Conservation (phyloP, 176 grass and related monocot species). For the Canna indica region DNA sequence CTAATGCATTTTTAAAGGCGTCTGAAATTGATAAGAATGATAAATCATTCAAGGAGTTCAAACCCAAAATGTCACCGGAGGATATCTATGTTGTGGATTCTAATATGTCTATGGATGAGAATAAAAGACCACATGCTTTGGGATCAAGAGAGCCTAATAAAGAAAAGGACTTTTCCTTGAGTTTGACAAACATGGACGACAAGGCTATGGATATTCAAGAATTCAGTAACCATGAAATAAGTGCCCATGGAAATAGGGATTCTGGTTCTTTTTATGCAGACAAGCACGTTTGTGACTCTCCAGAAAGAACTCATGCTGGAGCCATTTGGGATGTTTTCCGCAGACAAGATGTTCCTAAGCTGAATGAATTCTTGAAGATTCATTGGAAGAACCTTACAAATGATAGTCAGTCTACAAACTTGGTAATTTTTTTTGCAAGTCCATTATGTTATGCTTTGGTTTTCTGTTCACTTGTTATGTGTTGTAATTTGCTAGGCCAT, state of each 20-base stretch:
- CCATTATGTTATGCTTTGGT: not conserved
- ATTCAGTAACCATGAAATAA: conserved; percentile 14
- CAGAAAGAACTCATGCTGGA: conserved; percentile 32
- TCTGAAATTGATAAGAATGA: conserved; percentile 24
- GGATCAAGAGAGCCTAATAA: not conserved
- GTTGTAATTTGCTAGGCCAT: conserved; percentile 30
- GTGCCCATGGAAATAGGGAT: conserved; percentile 8
- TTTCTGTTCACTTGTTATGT: conserved; percentile 23
- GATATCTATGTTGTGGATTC: conserved; percentile 25
- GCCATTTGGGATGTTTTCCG: conserved; percentile 88
- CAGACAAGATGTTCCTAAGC: conserved; percentile 74
- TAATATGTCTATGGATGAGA: conserved; percentile 30
- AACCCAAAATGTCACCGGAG: conserved; percentile 32
- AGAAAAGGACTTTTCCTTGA: conserved; percentile 17
- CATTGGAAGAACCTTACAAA: conserved; percentile 43
- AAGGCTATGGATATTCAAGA: conserved; percentile 20
- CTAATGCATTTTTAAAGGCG: conserved; percentile 29
- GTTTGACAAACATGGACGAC: conserved; percentile 19
- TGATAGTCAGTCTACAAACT: conserved; percentile 29
- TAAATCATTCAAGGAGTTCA: conserved; percentile 19
- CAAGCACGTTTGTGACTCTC: conserved; percentile 27
- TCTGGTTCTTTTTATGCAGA: conserved; percentile 17
- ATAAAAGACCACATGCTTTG: conserved; percentile 22
- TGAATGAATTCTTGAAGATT: conserved; percentile 75
- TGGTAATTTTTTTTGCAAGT: conserved; percentile 35